Base-by-base conservation (phyloP, 495 filamentous ascomycete species). In the Xylaria grammica region DNA sequence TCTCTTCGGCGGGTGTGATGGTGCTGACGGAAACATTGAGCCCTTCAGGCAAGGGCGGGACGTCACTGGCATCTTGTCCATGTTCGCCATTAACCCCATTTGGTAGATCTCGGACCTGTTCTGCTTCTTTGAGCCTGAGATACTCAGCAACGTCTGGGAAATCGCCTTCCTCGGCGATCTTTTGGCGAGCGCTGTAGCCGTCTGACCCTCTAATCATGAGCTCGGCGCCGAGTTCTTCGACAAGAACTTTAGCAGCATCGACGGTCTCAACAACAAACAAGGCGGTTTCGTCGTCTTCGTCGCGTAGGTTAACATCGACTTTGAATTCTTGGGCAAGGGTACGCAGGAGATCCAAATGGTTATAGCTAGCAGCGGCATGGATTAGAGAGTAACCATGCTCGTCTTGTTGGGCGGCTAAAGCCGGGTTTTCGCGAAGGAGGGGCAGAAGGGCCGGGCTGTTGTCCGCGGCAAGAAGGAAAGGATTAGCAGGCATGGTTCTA, bases 311-410 rank as follows among this genome's bases (percentile, higher is more conserved):
- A 32, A 91, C 86, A 63, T 92, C 78, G 10, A 92, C 92, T 24
- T 89, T 77, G 76, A 91, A 93, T 15, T 91, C 91, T 34, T 82
- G 79, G n/a, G 96, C 84, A 1, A 99, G 86, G 1, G 86, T 77
- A 46, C 89, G 89, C 8, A 97, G 86, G 27, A 98, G 89, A 56
- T 89, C 85, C 34, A 89, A 77, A 67, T 97, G 92, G 71, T 87
- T 89, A 82, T 99, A 99, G 65, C 94, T 97, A 32, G 90, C 86
- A 7, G 94, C 91, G 24, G 95, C 96, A 75, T 99, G 95, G 22
- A 98, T 79, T 22, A 97, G 85, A 17, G 94, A 96, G 79, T 99
- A 97, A 64, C 92, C 92, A 65, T 92, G 87, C 63, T 89, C 85
- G 74, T 96, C 92, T 70, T 92, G 91, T 29, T 77, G 71, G 8